Evolutionary conservation across 148 eudicot genomes (phyloP), one percentile per base, ranked within the genome.

Genomic region (Gaultheria prostrata): DNA sequence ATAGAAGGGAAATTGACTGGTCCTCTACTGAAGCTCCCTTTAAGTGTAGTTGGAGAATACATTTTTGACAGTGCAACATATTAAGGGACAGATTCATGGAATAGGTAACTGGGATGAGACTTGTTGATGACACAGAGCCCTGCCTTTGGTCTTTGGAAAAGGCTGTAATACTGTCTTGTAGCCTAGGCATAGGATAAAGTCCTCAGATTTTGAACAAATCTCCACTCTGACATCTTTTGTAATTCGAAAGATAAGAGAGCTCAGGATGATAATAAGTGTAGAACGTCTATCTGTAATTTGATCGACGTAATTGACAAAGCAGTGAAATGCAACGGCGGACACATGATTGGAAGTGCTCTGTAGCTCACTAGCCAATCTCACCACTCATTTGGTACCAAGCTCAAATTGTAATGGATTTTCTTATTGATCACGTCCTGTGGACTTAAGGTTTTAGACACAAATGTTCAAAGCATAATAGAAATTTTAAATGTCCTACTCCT

Each of bases 111-210:
- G 6, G 30, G 69, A 26, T 65, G 32, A 11, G 32, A 65, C 71
- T 65, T 26, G 15, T 24, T 11, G 15, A 65, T 65, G 32, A 65
- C 15, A 30, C 3, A 26, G 71, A 24, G 71, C 15, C 71, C 71
- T 24, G 33, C 32, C 71, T 26, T 65, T 65, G 71, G 33, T 65
- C n/a, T 20, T 65, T 26, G 6, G 0, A 65, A 63, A 65, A 11
- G 71, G 17, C 15, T 65, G 15, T 26, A 10, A 26, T 65, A 26
- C 32, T 65, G 63, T 57, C 70, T 65, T 65, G 32, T 65, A 26
- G 71, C 71, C 17, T 65, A 65, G 71, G 71, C 71, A 65, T 63
- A 11, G 70, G 32, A 63, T 63, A 24, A 63, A 24, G 70, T 63
- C 63, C 63, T 18, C 30, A 24, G 15, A 63, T 63, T 59, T 59